Percentiles rank a stretch among this genome's conserved stretches.
These are phyloP conservation scores for Phytophthora cajani DNA, from an alignment of 352 stramenopile species.

Conservation along the genomic window DNA sequence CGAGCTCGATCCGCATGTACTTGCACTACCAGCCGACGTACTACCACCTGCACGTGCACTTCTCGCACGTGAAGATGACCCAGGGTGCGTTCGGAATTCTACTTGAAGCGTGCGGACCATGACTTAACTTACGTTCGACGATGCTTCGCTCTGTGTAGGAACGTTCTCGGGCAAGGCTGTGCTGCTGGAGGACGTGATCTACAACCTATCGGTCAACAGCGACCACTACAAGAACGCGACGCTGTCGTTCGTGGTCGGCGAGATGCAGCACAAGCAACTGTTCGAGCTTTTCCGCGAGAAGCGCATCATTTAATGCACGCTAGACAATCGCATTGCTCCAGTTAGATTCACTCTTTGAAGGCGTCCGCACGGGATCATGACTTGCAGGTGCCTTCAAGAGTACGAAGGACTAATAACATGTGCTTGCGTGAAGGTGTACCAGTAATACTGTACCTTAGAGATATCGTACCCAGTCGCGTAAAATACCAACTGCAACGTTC, in stretches of 20 bases:
- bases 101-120: not conserved
- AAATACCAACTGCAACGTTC: constrained; percentile 10
- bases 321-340: constrained; percentile 3
- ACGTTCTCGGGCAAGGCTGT: constrained; percentile 83
- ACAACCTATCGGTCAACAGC: constrained; percentile 70
- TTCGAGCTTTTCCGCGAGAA: constrained; percentile 70
- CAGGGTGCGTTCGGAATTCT: constrained; percentile 44
- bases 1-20: constrained; percentile 78
- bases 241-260: constrained; percentile 77
- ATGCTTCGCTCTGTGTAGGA: constrained; percentile 34
- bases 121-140: not conserved
- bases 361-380: not conserved
- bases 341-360: constrained; percentile 16
- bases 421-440: not conserved
- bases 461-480: not conserved
- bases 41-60: constrained; percentile 90
- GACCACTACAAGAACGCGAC: constrained; percentile 80
- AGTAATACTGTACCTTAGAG: not conserved
- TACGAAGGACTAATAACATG: not conserved
- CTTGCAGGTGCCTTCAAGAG: constrained; percentile 9
- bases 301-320: constrained; percentile 44
- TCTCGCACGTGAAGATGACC: constrained; percentile 86
- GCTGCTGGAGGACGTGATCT: constrained; percentile 86
- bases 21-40: constrained; percentile 91
- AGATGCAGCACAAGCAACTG: constrained; percentile 83